A percentile compares a stretch with the other conserved stretches of the same genome.
Evolutionary conservation across 2,329 filamentous ascomycete species (phyloP).

Genomic region (Aspergillus piperis): DNA sequence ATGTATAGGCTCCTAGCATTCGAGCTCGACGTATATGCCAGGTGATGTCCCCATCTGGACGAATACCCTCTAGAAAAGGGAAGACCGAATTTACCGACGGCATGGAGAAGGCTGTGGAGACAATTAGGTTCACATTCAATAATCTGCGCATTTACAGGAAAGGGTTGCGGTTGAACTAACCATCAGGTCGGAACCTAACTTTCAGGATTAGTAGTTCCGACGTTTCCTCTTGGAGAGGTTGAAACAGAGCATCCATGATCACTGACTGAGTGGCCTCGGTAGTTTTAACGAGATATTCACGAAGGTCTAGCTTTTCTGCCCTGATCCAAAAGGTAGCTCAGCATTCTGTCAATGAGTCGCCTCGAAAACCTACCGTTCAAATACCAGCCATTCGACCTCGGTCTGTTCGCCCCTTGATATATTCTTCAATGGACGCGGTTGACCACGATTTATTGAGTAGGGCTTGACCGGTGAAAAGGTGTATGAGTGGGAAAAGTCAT

Average conservation of each 20-base stretch:
- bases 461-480: slow-evolving; percentile 5
- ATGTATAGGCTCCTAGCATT: slow-evolving; percentile 2
- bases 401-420: slow-evolving; percentile 2
- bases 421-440: neutral
- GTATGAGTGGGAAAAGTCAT: slow-evolving; percentile 9
- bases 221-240: slow-evolving; percentile 2
- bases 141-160: neutral
- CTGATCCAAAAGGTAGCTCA: slow-evolving; percentile 2
- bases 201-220: slow-evolving; percentile 5
- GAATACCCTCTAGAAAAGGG: slow-evolving; percentile 8
- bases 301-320: slow-evolving; percentile 4
- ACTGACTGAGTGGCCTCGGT: neutral
- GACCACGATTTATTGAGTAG: slow-evolving; percentile 4
- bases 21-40: slow-evolving; percentile 11
- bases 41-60: slow-evolving; percentile 1
- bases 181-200: slow-evolving; percentile 3
- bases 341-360: neutral
- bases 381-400: slow-evolving; percentile 4
- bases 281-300: neutral
- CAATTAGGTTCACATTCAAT: neutral
- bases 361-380: neutral
- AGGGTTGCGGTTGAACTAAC: neutral
- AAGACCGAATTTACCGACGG: slow-evolving; percentile 10
- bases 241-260: slow-evolving; percentile 3
- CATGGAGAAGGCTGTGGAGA: slow-evolving; percentile 8